phyloP scores from a whole-genome alignment of 2,329 filamentous ascomycete genomes.

The Dothideomycetes sp. region DNA sequence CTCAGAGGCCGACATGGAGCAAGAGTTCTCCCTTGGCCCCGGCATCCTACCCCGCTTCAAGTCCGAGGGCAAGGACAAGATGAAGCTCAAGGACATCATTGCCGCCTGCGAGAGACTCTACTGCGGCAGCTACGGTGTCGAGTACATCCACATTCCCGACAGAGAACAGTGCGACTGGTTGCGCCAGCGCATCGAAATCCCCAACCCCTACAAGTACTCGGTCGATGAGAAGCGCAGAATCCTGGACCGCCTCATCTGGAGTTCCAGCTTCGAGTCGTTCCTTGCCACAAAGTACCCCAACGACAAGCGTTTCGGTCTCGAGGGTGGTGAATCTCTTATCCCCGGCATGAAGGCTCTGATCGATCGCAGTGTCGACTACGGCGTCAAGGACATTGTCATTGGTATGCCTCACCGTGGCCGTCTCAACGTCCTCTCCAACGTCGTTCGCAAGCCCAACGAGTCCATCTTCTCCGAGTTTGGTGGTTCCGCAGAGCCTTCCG shows the following conservation, averaged over 20 bases:
- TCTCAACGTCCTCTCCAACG: slow-evolving; percentile 95
- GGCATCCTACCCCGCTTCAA: slow-evolving; percentile 93
- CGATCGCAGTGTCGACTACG: slow-evolving; percentile 95
- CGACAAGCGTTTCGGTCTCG: slow-evolving; percentile 97
- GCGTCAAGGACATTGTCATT: slow-evolving; percentile 98
- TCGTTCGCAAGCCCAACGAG: slow-evolving; percentile 97
- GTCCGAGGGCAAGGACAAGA: slow-evolving; percentile 79
- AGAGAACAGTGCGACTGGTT: slow-evolving; percentile 98
- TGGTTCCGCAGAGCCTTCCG: slow-evolving; percentile 73
- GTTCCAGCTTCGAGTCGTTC: slow-evolving; percentile 93
- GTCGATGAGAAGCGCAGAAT: slow-evolving; percentile 98
- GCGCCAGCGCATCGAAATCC: slow-evolving; percentile 86
- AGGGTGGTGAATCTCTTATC: slow-evolving; percentile 92
- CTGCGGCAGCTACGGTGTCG: slow-evolving; percentile 92
- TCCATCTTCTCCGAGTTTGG: slow-evolving; percentile 99
- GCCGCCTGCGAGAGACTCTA: slow-evolving; percentile 89
- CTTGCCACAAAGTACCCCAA: slow-evolving; percentile 96
- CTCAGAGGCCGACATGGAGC: slow-evolving; percentile 83
- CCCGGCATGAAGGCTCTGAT: slow-evolving; percentile 99
- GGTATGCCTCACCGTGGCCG: slow-evolving; percentile 98
- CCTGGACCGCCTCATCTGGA: slow-evolving; percentile 95
- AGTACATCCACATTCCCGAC: slow-evolving; percentile 98
- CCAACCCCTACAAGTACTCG: slow-evolving; percentile 90
- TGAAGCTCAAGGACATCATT: slow-evolving; percentile 93
- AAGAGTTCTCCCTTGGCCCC: slow-evolving; percentile 83